Base-by-base conservation (phyloP, 495 filamentous ascomycete genomes). In the Letharia columbiana region DNA sequence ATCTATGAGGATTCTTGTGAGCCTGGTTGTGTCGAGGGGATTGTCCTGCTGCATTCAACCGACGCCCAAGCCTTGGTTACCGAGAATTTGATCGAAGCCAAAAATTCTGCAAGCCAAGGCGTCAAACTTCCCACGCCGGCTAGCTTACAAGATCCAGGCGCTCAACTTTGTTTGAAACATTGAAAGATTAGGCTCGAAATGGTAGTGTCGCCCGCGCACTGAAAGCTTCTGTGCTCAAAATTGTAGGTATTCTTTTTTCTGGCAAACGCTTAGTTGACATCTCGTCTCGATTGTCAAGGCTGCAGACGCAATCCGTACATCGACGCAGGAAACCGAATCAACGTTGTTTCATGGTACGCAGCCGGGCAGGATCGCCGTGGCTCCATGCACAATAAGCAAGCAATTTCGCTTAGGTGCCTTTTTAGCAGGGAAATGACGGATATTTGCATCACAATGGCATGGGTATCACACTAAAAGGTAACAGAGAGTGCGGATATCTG, bases 41-140 rank as follows among this genome's bases (percentile, higher is more conserved):
- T 56, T 35, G 52, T 56, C 52, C 52, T 33, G 31, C 31, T 57
- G 54, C 54, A 37, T 57, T 4, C 18, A 57, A 37, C 54, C 54
- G 54, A 57, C 54, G 54, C 54, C 54, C 0, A 57, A 57, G 54
- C 33, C 54, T 57, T 57, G 54, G 54, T 57, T 57, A 57, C 54
- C 54, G 18, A 57, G 7, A 57, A 57, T 12, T 37, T 18, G 1
- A 37, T 37, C 31, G 9, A 57, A 12, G 11, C 49, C 23, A 28
- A 52, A 23, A 31, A 28, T 20, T 56, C 52, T 56, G 52, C 52
- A 56, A 56, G 54, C 31, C 54, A 57, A 35, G 5, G 54, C 54
- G 31, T 57, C 15, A 6, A 10, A 57, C 33, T 57, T 57, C 54
- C 54, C 33, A 57, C 54, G 54, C 5, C 4, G 28, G 50, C 54